Evolutionary conservation across 768 basidiomycete species (phyloP).

Genomic region (Leccinum boreale): DNA sequence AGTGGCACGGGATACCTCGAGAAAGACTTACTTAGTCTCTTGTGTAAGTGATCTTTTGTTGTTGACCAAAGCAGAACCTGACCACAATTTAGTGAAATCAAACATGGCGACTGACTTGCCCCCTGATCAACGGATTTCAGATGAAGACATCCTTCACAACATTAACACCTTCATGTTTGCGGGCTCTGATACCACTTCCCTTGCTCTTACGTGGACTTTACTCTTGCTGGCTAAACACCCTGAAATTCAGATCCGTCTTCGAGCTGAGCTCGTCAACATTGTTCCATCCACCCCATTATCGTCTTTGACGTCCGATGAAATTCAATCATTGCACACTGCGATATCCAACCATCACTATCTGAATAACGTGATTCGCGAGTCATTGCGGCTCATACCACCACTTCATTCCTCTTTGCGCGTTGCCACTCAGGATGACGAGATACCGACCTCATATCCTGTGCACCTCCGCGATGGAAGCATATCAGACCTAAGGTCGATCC

Average conservation of each 20-base stretch:
- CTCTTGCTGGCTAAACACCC: slow-evolving; percentile 68
- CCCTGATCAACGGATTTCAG: slow-evolving; percentile 71
- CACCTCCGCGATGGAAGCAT: slow-evolving; percentile 45
- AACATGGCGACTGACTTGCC: slow-evolving; percentile 72
- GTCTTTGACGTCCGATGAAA: slow-evolving; percentile 58
- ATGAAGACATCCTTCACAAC: slow-evolving; percentile 81
- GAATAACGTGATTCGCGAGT: slow-evolving; percentile 73
- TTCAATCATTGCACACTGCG: slow-evolving; percentile 52
- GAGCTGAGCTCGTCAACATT: slow-evolving; percentile 59
- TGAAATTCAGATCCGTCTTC: slow-evolving; percentile 64
- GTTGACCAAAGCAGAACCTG: background rate
- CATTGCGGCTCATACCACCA: slow-evolving; percentile 75
- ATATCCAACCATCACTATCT: slow-evolving; percentile 66
- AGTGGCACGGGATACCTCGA: slow-evolving; percentile 50
- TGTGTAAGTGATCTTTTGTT: slow-evolving; percentile 51
- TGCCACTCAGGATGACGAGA: slow-evolving; percentile 71
- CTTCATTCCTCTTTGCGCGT: slow-evolving; percentile 80
- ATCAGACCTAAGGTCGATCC: slow-evolving; percentile 40
- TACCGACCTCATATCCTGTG: slow-evolving; percentile 70
- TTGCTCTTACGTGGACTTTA: slow-evolving; percentile 84
- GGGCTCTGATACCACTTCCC: slow-evolving; percentile 83
- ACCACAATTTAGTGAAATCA: slow-evolving; percentile 62
- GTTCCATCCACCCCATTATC: slow-evolving; percentile 39
- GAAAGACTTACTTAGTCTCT: slow-evolving; percentile 73
- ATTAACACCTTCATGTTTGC: slow-evolving; percentile 91